Evolutionary conservation across 805 yeast species (phyloP).

Genomic region (Candida quercuum): DNA sequence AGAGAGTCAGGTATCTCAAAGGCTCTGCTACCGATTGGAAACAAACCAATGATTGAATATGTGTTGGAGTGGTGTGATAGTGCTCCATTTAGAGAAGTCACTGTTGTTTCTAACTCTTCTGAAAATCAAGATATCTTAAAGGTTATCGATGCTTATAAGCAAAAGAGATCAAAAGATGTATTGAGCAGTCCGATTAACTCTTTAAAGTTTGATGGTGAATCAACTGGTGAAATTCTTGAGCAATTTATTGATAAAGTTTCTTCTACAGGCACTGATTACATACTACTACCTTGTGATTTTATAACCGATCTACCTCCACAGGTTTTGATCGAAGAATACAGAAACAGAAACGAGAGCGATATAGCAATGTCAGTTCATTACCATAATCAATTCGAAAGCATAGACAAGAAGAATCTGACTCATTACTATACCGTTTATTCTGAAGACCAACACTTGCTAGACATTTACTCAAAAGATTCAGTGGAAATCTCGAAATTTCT

Average conservation of each 20-base stretch:
- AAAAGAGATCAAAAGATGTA: slow-evolving; percentile 30
- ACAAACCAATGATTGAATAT: slow-evolving; percentile 81
- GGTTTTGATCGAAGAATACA: slow-evolving; percentile 74
- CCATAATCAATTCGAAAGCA: slow-evolving; percentile 64
- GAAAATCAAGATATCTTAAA: slow-evolving; percentile 41
- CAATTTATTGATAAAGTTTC: slow-evolving; percentile 37
- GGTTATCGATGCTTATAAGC: slow-evolving; percentile 44
- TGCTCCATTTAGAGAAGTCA: slow-evolving; percentile 70
- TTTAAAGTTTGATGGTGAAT: slow-evolving; percentile 38
- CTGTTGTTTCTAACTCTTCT: slow-evolving; percentile 52
- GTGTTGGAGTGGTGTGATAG: slow-evolving; percentile 90
- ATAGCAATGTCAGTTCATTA: slow-evolving; percentile 76
- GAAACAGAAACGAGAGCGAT: slow-evolving; percentile 63
- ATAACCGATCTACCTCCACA: slow-evolving; percentile 91
- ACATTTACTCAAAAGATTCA: slow-evolving; percentile 61
- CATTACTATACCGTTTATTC: slow-evolving; percentile 65
- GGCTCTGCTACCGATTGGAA: slow-evolving; percentile 86
- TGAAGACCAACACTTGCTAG: slow-evolving; percentile 52
- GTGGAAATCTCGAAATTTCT: slow-evolving; percentile 69
- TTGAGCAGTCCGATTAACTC: slow-evolving; percentile 34
- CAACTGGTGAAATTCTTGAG: slow-evolving; percentile 60
- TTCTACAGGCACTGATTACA: slow-evolving; percentile 48
- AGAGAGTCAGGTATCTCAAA: slow-evolving; percentile 67
- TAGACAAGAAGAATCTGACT: slow-evolving; percentile 71
- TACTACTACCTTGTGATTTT: slow-evolving; percentile 91